Evolutionary conservation across 2,329 filamentous ascomycete species (phyloP), one percentile per base, ranked within the genome.

Genomic region (Scleromitrula shiraiana): DNA sequence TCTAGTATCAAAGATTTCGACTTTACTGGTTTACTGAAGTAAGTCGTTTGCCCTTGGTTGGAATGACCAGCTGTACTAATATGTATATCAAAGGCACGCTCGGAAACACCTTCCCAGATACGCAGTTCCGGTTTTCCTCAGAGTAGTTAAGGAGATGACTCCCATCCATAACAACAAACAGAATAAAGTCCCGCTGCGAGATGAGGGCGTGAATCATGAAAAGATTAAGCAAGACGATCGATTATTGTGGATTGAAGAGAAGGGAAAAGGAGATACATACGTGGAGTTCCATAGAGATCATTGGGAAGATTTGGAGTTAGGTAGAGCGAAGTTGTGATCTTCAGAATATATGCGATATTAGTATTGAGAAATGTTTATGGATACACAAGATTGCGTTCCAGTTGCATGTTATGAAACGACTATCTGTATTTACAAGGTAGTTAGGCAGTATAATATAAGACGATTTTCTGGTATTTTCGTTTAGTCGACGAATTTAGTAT

Each of bases 81-180:
- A 14, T 17, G 7, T 9, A 5, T n/a, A n/a, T n/a, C n/a, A 14
- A 40, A 71, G 70, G 52, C 75, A 83, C 59, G 71, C 74, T 2
- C 73, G 76, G 6, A 70, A 71, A 12, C 71, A 77, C 42, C 68
- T 90, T 19, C 85, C 86, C 0, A 75, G 74, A 53, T 90, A 89
- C 59, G 86, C 85, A 0, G 83, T 90, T 1, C 86, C 86, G 0
- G 66, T 88, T 2, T 90, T 90, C 67, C 58, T 89, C 35, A 71
- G 85, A 1, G 65, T 87, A 15, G 73, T 85, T 19, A 67, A 73
- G 35, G 69, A 69, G 29, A 71, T 75, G 48, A 77, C 73, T 22
- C 76, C 82, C 5, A 83, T 80, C 57, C 81, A 85, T 61, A 90
- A 88, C 58, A 84, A 88, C 63, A 90, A 90, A 67, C 85, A 88